Evolutionary conservation across 169 alveolate species (phyloP).

Genomic region (Plasmodium gonderi): DNA sequence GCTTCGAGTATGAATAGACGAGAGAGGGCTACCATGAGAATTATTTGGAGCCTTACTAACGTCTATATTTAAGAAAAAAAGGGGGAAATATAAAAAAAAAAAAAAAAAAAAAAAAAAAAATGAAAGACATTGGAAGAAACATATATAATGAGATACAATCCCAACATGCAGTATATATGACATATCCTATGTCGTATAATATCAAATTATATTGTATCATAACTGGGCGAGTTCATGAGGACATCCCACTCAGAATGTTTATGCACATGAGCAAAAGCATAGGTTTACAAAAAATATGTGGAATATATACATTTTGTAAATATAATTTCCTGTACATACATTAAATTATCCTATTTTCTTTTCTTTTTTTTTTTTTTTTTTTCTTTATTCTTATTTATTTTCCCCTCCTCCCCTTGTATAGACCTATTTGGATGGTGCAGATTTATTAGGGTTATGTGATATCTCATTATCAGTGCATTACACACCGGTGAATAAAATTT

Average conservation of each 20-base stretch:
- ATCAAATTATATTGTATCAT: neutral
- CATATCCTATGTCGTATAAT: neutral
- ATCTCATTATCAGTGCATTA: too few relatives aligned
- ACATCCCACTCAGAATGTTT: neutral
- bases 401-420: too few relatives aligned
- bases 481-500: slow-evolving; percentile 53
- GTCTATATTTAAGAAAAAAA: too few relatives aligned
- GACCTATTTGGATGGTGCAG: too few relatives aligned
- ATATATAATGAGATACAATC: neutral
- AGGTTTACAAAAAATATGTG: too few relatives aligned
- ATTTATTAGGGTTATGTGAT: too few relatives aligned
- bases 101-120: too few relatives aligned
- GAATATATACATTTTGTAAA: neutral
- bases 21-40: too few relatives aligned
- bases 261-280: neutral
- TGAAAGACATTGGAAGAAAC: neutral
- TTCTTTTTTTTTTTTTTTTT: slow-evolving; percentile 6
- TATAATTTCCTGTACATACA: slow-evolving; percentile 39
- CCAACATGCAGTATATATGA: too few relatives aligned
- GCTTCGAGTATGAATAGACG: too few relatives aligned
- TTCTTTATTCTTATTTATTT: neutral
- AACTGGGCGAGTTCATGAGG: neutral
- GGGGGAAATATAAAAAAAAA: too few relatives aligned
- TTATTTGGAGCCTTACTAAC: too few relatives aligned
- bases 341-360: neutral